These are phyloP conservation scores for Candida freyschussii DNA, from an alignment of 1,139 yeast genomes.

Conservation along the genomic window DNA sequence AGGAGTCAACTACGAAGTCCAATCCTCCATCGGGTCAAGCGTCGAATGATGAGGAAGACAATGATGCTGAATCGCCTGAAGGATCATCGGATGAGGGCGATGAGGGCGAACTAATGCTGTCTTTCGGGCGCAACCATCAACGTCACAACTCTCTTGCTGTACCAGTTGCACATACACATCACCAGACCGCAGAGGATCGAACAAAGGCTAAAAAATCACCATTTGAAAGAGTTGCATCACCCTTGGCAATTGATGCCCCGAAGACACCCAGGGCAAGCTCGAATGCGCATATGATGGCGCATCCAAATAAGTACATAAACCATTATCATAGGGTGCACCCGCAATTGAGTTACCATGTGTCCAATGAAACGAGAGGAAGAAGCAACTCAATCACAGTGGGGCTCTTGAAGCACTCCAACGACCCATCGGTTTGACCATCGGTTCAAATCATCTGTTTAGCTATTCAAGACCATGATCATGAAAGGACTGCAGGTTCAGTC, in stretches of 20 bases:
- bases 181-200: no score
- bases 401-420: slow-evolving; percentile 12
- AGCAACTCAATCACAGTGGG: slow-evolving; percentile 26
- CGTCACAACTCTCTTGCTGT: slow-evolving; percentile 14
- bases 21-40: no score
- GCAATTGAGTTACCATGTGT: slow-evolving; percentile 34
- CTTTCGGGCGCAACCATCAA: slow-evolving; percentile 3
- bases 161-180: slow-evolving; percentile 7
- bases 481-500: no score
- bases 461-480: no score
- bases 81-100: no score
- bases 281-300: slow-evolving; percentile 25
- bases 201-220: not conserved
- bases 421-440: no score
- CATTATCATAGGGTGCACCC: slow-evolving; percentile 31
- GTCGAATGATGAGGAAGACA: slow-evolving; percentile 2
- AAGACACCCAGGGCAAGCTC: slow-evolving; percentile 26
- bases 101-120: slow-evolving; percentile 44
- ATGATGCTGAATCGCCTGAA: slow-evolving; percentile 32
- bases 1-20: no score
- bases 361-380: slow-evolving; percentile 13
- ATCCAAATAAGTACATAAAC: slow-evolving; percentile 26
- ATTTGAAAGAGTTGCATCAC: slow-evolving; percentile 26
- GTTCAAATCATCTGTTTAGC: no score
- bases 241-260: slow-evolving; percentile 29